Base-by-base conservation (phyloP, 768 basidiomycete genomes). In the Kwoniella dejecticola region DNA sequence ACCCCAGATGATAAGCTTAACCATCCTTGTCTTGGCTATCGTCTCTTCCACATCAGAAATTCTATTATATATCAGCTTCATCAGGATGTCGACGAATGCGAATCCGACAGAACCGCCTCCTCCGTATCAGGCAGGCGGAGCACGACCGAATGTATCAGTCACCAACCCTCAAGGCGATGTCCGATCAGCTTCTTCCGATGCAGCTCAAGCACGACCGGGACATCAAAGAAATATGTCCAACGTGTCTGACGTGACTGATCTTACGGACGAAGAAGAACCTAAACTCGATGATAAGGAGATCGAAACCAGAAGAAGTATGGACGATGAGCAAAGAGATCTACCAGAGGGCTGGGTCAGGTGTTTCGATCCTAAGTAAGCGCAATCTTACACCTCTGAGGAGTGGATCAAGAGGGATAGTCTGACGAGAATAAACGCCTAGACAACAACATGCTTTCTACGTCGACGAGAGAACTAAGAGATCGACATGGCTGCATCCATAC, bases 281-380 rank as follows among this genome's bases (percentile, higher is more conserved):
- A 30, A 45, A 13, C 13, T 46, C 4, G 56, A 46, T 48, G 27
- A 27, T 4, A 48, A 45, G 30, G 60, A 54, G 11, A 41, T 30
- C 3, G 71, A 72, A 15, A 73, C 58, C 15, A 59, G 67, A 48
- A 69, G 65, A 57, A 71, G 68, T 44, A 71, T 78, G 66, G 77
- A 75, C 55, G 76, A 79, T 60, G 77, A 79, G 63, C 40, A 55
- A 38, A 59, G 77, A 31, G 72, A 75, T 47, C 58, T 79, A 45
- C 77, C 77, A 3, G 60, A 71, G 33, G 77, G 77, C 12, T 79
- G 76, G 76, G 71, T 75, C 2, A 70, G 76, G 54, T 74, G 72
- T 63, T 79, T 72, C 41, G 77, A 79, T 62, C 65, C 68, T 1
- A 70, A 72, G 70, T 75, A 49, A 68, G 72, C 40, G 29, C 21